Evolutionary conservation across 1,284 basidiomycete species (phyloP).

Genomic region (Leccinum fallax): DNA sequence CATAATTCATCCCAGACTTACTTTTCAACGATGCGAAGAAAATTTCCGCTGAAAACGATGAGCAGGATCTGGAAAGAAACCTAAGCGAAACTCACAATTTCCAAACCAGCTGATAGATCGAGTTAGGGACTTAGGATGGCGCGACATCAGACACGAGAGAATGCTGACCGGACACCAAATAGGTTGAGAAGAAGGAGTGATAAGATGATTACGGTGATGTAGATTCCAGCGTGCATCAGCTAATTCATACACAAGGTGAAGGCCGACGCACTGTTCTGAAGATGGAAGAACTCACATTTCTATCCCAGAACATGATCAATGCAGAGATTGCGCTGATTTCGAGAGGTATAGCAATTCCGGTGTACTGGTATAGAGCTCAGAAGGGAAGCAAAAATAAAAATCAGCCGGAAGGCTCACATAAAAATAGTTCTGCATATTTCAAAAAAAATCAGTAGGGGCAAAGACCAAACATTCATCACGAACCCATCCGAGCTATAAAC

Average conservation of each 20-base stretch:
- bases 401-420: slow-evolving; percentile 17
- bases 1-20: slow-evolving; percentile 8
- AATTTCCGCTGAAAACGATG: slow-evolving; percentile 31
- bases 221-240: slow-evolving; percentile 55
- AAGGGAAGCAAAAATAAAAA: not conserved
- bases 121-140: not conserved
- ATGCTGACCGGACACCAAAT: slow-evolving; percentile 61
- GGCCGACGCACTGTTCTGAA: too few species aligned
- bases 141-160: not conserved
- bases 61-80: not conserved
- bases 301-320: slow-evolving; percentile 79
- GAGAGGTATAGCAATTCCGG: slow-evolving; percentile 59
- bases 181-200: slow-evolving; percentile 71
- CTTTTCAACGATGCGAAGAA: slow-evolving; percentile 28
- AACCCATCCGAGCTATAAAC: slow-evolving; percentile 51
- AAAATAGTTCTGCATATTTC: slow-evolving; percentile 21
- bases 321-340: slow-evolving; percentile 80
- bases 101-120: slow-evolving; percentile 53
- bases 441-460: slow-evolving; percentile 4
- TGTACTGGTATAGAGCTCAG: slow-evolving; percentile 29
- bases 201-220: slow-evolving; percentile 65
- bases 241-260: slow-evolving; percentile 24
- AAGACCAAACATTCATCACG: not conserved
- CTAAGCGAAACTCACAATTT: slow-evolving; percentile 48
- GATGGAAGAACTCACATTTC: slow-evolving; percentile 38